Conservation (phyloP, 2,329 filamentous ascomycete genomes). For the Penicillium concentricum region DNA sequence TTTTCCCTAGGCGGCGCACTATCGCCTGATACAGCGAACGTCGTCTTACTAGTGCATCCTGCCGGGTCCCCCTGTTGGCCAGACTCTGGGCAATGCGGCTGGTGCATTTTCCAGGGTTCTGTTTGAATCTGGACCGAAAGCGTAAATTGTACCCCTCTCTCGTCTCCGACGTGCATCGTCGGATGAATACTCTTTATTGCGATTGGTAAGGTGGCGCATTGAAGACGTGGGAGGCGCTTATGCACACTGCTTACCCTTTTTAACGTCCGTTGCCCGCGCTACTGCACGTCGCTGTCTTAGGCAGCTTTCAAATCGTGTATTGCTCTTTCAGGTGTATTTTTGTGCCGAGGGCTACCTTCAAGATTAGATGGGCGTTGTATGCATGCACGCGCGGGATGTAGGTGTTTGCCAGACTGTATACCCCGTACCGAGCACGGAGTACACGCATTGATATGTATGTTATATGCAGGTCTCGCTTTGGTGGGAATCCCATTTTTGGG, state of each 20-base stretch:
- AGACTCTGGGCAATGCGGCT: background rate
- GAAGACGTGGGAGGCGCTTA: slow-evolving; percentile 15
- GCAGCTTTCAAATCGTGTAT: background rate
- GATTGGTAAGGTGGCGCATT: background rate
- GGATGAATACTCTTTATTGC: background rate
- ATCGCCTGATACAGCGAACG: slow-evolving; percentile 10
- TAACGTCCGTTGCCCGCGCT: background rate
- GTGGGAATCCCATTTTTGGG: background rate
- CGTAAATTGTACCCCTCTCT: background rate
- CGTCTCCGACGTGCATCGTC: slow-evolving; percentile 9
- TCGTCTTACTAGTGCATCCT: slow-evolving; percentile 12
- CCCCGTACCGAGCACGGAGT: background rate
- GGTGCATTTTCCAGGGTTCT: background rate
- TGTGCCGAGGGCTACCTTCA: background rate
- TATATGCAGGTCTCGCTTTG: background rate
- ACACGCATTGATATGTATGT: background rate
- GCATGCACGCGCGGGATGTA: background rate
- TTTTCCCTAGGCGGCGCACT: background rate
- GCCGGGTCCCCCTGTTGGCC: slow-evolving; percentile 6
- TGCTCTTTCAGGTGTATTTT: background rate
- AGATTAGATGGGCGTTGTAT: background rate
- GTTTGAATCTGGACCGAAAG: slow-evolving; percentile 4
- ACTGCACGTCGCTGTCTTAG: slow-evolving; percentile 17
- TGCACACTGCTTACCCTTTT: background rate
- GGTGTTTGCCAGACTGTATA: background rate